Base-by-base conservation (phyloP, 2,329 filamentous ascomycete species). In the Fusarium mundagurra region DNA sequence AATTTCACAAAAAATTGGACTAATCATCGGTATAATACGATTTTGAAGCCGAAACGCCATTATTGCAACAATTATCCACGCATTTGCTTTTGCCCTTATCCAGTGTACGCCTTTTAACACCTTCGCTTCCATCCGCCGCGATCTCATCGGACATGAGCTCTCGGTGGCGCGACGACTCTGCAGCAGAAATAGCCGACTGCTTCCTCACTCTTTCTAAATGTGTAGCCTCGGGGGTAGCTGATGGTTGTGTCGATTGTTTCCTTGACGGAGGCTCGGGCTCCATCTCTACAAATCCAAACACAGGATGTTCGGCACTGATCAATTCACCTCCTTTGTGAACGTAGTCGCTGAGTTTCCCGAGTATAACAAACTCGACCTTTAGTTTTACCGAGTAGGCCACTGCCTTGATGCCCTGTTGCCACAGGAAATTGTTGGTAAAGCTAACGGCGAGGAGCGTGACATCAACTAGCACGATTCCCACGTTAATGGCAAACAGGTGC, bases 391-490 rank as follows among this genome's bases (percentile, higher is more conserved):
- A 82, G 73, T 83, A 84, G 7, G 80, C 74, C 17, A 83, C 66
- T 11, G 77, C 77, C 64, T 83, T 83, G 77, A 79, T 78, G 6
- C 80, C 78, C 11, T 81, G 82, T 66, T 83, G 82, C 27, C 81
- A 61, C 17, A 79, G 69, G 57, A 80, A 81, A 13, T 81, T 71
- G 20, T 78, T 75, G 5, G 77, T 67, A 62, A 80, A 82, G 48
- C 83, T 76, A 18, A 84, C 72, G 8, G 24, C 76, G 13, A 84
- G 66, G 31, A 84, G 76, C 14, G 81, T 74, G 27, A 86, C 65
- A 63, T 87, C 85, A 76, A 87, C 82, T 5, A 82, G 34, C 17
- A 87, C 79, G 39, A 87, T 83, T 11, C 83, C 41, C 18, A 85
- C 67, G 65, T 87, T 87, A 27, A 85, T 82, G 11, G 80, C 77